Evolutionary conservation across 805 yeast species (phyloP).

Genomic region (Hanseniaspora pseudoguilliermondii): DNA sequence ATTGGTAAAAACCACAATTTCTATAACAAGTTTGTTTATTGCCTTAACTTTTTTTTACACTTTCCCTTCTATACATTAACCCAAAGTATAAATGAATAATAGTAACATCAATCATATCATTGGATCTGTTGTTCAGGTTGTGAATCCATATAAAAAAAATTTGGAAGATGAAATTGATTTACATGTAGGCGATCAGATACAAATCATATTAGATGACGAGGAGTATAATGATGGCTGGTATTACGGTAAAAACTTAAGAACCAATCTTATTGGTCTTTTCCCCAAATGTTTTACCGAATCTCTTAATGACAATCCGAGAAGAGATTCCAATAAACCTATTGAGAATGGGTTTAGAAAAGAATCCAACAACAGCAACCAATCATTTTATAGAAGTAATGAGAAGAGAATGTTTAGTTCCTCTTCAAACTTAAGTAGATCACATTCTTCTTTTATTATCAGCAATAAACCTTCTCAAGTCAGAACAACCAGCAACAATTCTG

Average conservation of each 20-base stretch:
- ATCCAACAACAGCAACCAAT: neutral
- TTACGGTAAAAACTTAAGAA: constrained; percentile 65
- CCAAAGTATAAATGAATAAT: neutral
- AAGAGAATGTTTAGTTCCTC: neutral
- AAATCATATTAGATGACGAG: constrained; percentile 81
- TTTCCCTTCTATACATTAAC: too few relatives aligned
- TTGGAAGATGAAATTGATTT: constrained; percentile 80
- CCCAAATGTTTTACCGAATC: constrained; percentile 75
- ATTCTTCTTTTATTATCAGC: neutral
- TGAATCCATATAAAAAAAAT: constrained; percentile 78
- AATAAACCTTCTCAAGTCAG: neutral
- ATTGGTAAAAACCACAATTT: too few relatives aligned
- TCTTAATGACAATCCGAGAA: neutral
- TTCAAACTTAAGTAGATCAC: neutral
- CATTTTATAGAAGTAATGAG: neutral
- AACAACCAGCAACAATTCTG: neutral
- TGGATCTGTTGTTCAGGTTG: constrained; percentile 38
- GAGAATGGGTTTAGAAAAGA: neutral
- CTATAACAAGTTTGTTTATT: too few relatives aligned
- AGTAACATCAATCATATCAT: constrained; percentile 12
- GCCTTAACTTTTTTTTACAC: too few relatives aligned
- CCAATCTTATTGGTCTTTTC: constrained; percentile 71
- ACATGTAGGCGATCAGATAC: constrained; percentile 70
- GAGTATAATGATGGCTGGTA: constrained; percentile 98
- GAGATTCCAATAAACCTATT: neutral